Evolutionary conservation across 148 eudicot species (phyloP), one percentile per base, ranked within the genome.

Genomic region (Selenicereus undatus): DNA sequence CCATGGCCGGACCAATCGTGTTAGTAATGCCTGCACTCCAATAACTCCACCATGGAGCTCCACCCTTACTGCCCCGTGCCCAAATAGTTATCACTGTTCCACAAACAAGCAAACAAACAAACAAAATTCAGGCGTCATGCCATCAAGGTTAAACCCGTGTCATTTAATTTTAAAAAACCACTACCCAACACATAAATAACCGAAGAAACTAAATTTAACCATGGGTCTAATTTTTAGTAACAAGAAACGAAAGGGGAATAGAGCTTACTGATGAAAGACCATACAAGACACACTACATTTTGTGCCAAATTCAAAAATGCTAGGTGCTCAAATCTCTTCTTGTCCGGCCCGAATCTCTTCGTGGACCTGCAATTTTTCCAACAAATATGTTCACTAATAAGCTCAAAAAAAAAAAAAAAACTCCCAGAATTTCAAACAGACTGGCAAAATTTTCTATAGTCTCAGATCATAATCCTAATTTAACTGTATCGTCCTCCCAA

Each of bases 11-110:
- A n/a, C 99, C 99, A 81, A 96, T 94, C 0, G 99, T 91, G 82
- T 96, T 96, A 42, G 99, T 96, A 79, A 96, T 92, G 45, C 99
- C 97, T 18, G 98, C 99, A 91, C 99, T 91, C 98, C 99, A 94
- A 80, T 89, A 96, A 87, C 95, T 94, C 97, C 97, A 93, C 98
- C 95, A 94, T 22, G 97, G 97, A 82, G 99, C 98, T 85, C 94
- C 97, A 24, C 88, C 93, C 76, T 82, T 78, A 73, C 86, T 89
- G 64, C 93, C 88, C 74, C 89, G 86, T 0, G 94, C 87, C 97
- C 99, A 96, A 42, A 96, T 75, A 79, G 80, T 90, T 75, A 92
- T 82, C 98, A 96, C 99, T 96, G 86, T 85, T 35, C 73, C 42
- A 79, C 79, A 75, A 16, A 75, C 32, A 65, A 30, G 29, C 77